Conservation (phyloP, 2,329 filamentous ascomycete genomes). For the Aspergillus tanneri region DNA sequence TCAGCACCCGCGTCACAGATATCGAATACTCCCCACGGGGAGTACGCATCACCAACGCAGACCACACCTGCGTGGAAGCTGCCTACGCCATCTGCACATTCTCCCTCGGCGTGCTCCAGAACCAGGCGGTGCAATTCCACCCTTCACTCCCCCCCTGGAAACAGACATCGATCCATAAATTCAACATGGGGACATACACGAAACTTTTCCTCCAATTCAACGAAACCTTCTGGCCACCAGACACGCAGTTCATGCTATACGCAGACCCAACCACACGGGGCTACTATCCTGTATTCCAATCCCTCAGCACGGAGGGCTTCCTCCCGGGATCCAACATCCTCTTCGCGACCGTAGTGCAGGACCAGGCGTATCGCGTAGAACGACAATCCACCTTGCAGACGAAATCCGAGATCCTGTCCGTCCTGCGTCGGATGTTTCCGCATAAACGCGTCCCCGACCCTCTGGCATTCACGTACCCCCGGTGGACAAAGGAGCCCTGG, state of each 20-base stretch:
- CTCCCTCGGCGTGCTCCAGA: slow-evolving; percentile 66
- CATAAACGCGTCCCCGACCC: slow-evolving; percentile 59
- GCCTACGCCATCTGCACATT: slow-evolving; percentile 67
- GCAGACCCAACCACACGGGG: slow-evolving; percentile 49
- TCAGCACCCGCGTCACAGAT: slow-evolving; percentile 58
- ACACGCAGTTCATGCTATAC: slow-evolving; percentile 55
- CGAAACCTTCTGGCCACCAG: slow-evolving; percentile 61
- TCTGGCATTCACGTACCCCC: slow-evolving; percentile 59
- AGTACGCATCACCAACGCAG: slow-evolving; percentile 54
- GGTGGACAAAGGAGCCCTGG: slow-evolving; percentile 55
- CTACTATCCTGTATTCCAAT: slow-evolving; percentile 64
- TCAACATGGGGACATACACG: slow-evolving; percentile 69
- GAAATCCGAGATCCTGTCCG: slow-evolving; percentile 55
- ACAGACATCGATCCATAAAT: slow-evolving; percentile 60
- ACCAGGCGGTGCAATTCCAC: slow-evolving; percentile 57
- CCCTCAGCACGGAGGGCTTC: slow-evolving; percentile 58
- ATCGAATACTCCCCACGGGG: slow-evolving; percentile 54
- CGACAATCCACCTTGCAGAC: slow-evolving; percentile 59
- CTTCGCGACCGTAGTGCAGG: slow-evolving; percentile 62
- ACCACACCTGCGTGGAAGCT: slow-evolving; percentile 59
- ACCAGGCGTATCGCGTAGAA: slow-evolving; percentile 59
- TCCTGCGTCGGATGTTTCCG: slow-evolving; percentile 63
- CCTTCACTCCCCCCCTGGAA: slow-evolving; percentile 66
- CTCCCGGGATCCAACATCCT: slow-evolving; percentile 62
- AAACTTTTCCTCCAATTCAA: slow-evolving; percentile 70